Evolutionary conservation across 371 early-diverging fungal genomes (phyloP).

Genomic region (Lichtheimia hyalospora): DNA sequence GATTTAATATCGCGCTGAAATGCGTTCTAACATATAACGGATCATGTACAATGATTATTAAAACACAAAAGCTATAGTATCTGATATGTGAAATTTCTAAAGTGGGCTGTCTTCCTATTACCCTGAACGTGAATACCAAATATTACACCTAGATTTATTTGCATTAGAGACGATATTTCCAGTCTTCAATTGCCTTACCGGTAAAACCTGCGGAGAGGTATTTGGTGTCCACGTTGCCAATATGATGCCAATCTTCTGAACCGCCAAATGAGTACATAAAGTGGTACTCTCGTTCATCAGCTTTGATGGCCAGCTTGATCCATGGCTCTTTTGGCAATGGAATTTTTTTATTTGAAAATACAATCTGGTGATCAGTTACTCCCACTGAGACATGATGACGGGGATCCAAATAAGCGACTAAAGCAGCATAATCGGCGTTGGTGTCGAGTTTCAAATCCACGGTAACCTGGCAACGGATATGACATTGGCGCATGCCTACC

Average conservation of each 20-base stretch:
- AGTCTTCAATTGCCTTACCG: constrained; percentile 2
- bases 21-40: no score
- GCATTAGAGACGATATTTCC: background rate
- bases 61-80: no score
- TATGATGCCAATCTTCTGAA: background rate
- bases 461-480: constrained; percentile 11
- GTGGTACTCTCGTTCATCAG: constrained; percentile 2
- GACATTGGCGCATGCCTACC: constrained; percentile 16
- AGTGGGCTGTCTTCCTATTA: no score
- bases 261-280: background rate
- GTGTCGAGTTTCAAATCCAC: constrained; percentile 1
- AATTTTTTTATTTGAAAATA: no score
- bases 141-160: background rate
- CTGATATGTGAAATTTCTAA: no score
- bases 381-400: constrained; percentile 2
- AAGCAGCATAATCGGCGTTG: constrained; percentile 3
- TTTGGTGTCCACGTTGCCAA: constrained; percentile 4
- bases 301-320: constrained; percentile 10
- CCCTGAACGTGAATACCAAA: background rate
- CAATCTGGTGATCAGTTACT: no score
- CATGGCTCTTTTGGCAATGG: no score
- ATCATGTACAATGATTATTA: no score
- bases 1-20: no score
- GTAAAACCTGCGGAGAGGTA: constrained; percentile 10
- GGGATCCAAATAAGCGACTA: constrained; percentile 9